phyloP scores from a whole-genome alignment of 768 basidiomycete species.

The Trametes villosa region DNA sequence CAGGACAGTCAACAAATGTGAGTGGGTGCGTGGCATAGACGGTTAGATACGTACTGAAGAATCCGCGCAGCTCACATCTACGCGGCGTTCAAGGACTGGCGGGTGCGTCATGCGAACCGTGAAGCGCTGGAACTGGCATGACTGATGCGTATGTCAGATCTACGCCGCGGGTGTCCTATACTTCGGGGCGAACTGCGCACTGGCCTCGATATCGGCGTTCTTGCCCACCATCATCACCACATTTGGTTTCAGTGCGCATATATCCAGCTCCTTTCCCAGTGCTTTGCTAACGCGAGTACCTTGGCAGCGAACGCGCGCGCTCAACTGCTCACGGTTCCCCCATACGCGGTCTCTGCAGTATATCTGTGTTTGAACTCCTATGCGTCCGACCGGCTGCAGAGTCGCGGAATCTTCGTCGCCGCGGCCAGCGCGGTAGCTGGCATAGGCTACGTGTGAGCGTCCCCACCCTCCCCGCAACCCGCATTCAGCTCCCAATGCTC shows the following conservation, averaged over 20 bases:
- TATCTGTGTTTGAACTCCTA: conserved; percentile 60
- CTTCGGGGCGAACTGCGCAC: conserved; percentile 75
- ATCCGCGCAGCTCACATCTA: conserved; percentile 71
- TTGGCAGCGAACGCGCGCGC: conserved; percentile 59
- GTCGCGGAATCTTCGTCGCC: conserved; percentile 54
- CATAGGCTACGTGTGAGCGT: conserved; percentile 63
- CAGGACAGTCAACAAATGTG: conserved; percentile 65
- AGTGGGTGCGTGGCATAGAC: conserved; percentile 4
- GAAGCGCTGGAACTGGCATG: no score
- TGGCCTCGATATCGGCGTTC: conserved; percentile 83
- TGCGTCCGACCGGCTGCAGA: conserved; percentile 66
- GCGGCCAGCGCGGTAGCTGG: conserved; percentile 49
- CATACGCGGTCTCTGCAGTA: conserved; percentile 70
- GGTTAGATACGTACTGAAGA: conserved; percentile 23
- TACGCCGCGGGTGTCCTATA: conserved; percentile 74
- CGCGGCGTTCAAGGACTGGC: conserved; percentile 74
- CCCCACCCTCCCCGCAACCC: background rate
- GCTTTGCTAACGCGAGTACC: conserved; percentile 19
- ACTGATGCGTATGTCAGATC: conserved; percentile 41
- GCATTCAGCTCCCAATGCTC: no score
- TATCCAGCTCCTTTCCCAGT: conserved; percentile 60
- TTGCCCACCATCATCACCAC: conserved; percentile 81
- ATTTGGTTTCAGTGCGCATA: conserved; percentile 70
- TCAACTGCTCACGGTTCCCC: conserved; percentile 78
- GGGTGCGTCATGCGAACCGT: conserved; percentile 18